These are phyloP conservation scores for Sporothrix variecibatus DNA, from an alignment of 2,329 filamentous ascomycete genomes.

Conservation along the genomic window DNA sequence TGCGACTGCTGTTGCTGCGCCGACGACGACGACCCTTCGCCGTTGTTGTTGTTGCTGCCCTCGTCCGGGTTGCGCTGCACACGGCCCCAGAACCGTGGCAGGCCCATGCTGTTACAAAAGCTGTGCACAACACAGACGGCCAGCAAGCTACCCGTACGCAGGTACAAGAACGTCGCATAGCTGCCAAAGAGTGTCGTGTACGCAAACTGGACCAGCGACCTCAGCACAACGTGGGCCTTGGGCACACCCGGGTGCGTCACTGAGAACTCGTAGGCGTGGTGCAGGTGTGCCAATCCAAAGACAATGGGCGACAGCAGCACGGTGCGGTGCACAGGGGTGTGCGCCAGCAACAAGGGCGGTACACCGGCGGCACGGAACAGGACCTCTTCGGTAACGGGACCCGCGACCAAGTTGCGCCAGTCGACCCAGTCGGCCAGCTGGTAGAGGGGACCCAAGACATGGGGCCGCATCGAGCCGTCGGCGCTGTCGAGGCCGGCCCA, in stretches of 20 bases:
- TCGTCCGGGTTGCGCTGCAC: slow-evolving; percentile 51
- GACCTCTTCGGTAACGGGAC: slow-evolving; percentile 87
- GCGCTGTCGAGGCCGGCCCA: slow-evolving; percentile 51
- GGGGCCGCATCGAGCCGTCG: slow-evolving; percentile 31
- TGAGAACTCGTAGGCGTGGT: slow-evolving; percentile 95
- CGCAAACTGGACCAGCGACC: slow-evolving; percentile 78
- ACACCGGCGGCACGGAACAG: slow-evolving; percentile 88
- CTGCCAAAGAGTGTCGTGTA: slow-evolving; percentile 95
- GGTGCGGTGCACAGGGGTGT: slow-evolving; percentile 57
- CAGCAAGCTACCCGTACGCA: slow-evolving; percentile 80
- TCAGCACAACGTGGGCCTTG: slow-evolving; percentile 61
- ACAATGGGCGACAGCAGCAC: slow-evolving; percentile 83
- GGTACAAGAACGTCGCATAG: slow-evolving; percentile 84
- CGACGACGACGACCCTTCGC: slow-evolving; percentile 26
- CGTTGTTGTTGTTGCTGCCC: neutral
- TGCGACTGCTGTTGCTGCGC: neutral
- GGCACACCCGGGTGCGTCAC: slow-evolving; percentile 74
- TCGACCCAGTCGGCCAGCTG: slow-evolving; percentile 73
- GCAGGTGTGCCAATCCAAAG: slow-evolving; percentile 89
- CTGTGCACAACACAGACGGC: slow-evolving; percentile 76
- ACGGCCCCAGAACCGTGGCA: slow-evolving; percentile 82
- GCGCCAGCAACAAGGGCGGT: slow-evolving; percentile 76
- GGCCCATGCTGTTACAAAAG: slow-evolving; percentile 90
- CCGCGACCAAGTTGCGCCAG: slow-evolving; percentile 85
- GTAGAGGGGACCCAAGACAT: slow-evolving; percentile 46